A percentile compares a stretch with the other conserved stretches of the same genome.
phyloP scores from a whole-genome alignment of 1,139 yeast species.

The Nakaseomyces bracarensis region DNA sequence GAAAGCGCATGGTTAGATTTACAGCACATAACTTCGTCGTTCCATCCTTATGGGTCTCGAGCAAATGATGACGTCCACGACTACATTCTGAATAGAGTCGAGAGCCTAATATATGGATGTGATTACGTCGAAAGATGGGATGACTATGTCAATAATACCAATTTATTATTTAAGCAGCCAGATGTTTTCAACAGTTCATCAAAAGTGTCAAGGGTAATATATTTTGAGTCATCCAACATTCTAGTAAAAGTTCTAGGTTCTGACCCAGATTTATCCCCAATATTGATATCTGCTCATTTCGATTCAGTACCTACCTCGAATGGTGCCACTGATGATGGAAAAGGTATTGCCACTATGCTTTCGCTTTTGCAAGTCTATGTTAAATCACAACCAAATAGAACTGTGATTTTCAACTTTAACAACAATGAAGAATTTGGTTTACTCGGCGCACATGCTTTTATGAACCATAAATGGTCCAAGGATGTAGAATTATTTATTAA shows the following conservation, averaged over 20 bases:
- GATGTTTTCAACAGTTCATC: conserved; percentile 40
- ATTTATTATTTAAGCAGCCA: conserved; percentile 41
- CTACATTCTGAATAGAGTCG: conserved; percentile 45
- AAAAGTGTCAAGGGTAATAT: conserved; percentile 42
- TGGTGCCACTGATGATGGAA: conserved; percentile 92
- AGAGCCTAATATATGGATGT: conserved; percentile 23
- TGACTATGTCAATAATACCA: conserved; percentile 44
- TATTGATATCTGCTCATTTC: conserved; percentile 75
- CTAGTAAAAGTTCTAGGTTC: conserved; percentile 64
- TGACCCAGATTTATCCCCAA: conserved; percentile 49
- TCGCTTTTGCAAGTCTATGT: conserved; percentile 53
- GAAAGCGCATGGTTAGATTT: conserved; percentile 59
- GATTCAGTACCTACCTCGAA: conserved; percentile 83
- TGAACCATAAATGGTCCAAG: conserved; percentile 66
- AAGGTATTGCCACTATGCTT: conserved; percentile 78
- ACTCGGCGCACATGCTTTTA: conserved; percentile 70
- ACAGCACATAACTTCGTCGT: conserved; percentile 53
- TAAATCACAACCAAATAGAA: conserved; percentile 48
- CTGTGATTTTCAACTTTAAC: conserved; percentile 76
- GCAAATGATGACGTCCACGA: conserved; percentile 73
- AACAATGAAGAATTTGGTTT: conserved; percentile 88
- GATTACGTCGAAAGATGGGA: conserved; percentile 35
- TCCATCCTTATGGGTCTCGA: conserved; percentile 72
- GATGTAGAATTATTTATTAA: conserved; percentile 62
- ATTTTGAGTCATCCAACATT: conserved; percentile 74